phyloP scores from a whole-genome alignment of 768 basidiomycete genomes.

The Termitomyces sp. region DNA sequence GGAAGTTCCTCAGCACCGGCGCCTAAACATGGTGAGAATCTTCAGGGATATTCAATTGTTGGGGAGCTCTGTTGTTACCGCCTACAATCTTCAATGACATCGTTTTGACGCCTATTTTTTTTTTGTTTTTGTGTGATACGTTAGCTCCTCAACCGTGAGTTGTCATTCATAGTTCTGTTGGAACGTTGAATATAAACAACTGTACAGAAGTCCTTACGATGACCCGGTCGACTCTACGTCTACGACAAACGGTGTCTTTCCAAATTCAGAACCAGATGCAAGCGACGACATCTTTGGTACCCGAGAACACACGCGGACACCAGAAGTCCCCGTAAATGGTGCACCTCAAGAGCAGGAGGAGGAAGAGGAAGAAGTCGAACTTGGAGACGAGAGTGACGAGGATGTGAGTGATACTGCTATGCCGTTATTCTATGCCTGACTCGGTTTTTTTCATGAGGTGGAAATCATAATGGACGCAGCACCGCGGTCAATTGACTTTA shows the following conservation, averaged over 20 bases:
- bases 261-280: conserved; percentile 42
- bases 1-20: conserved; percentile 42
- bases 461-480: conserved; percentile 89
- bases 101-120: conserved; percentile 31
- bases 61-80: conserved; percentile 22
- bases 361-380: conserved; percentile 29
- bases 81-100: conserved; percentile 30
- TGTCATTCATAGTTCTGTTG: conserved; percentile 13
- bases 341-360: conserved; percentile 12
- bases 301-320: conserved; percentile 13
- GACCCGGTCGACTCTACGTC: conserved; percentile 36
- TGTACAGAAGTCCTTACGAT: conserved; percentile 26
- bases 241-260: conserved; percentile 41
- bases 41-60: conserved; percentile 10
- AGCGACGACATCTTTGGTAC: conserved; percentile 18
- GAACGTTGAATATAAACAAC: conserved; percentile 10
- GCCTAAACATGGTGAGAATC: conserved; percentile 42
- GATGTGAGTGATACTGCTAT: conserved; percentile 21
- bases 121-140: conserved; percentile 32
- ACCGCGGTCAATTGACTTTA: conserved; percentile 66
- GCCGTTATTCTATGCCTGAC: background rate
- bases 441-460: conserved; percentile 50
- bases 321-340: conserved; percentile 27
- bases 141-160: conserved; percentile 65
- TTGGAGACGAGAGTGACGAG: conserved; percentile 40